phyloP scores from a whole-genome alignment of 805 yeast species.

The Henningerozyma blattae region DNA sequence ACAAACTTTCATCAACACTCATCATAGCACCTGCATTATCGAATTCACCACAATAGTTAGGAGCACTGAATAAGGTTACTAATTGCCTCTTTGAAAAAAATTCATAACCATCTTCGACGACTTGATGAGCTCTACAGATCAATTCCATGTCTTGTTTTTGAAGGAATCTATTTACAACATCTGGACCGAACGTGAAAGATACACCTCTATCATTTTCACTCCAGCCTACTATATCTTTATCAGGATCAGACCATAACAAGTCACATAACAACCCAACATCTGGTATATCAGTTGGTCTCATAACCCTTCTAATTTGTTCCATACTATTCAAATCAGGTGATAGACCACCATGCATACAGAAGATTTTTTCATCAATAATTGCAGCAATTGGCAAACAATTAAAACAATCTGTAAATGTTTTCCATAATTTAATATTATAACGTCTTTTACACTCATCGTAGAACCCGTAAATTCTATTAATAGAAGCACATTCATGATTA shows the following conservation, averaged over 20 bases:
- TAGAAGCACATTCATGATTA: slow-evolving; percentile 96
- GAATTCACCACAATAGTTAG: slow-evolving; percentile 97
- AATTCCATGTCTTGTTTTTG: slow-evolving; percentile 97
- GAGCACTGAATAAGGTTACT: slow-evolving; percentile 92
- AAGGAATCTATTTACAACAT: slow-evolving; percentile 88
- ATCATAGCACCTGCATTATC: slow-evolving; percentile 99
- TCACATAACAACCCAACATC: slow-evolving; percentile 96
- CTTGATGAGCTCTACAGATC: slow-evolving; percentile 98
- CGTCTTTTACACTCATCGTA: slow-evolving; percentile 98
- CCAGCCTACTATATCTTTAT: slow-evolving; percentile 97
- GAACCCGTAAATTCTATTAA: slow-evolving; percentile 94
- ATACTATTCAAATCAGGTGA: slow-evolving; percentile 94
- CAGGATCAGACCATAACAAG: slow-evolving; percentile 97
- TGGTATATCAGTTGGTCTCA: slow-evolving; percentile 99
- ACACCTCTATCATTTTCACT: slow-evolving; percentile 98
- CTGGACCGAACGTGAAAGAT: slow-evolving; percentile 99
- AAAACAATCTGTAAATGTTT: slow-evolving; percentile 96
- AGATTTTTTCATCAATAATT: slow-evolving; percentile 93
- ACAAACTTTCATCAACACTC: slow-evolving; percentile 92
- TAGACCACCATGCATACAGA: slow-evolving; percentile 98
- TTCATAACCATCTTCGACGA: slow-evolving; percentile 98
- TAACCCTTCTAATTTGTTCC: slow-evolving; percentile 97
- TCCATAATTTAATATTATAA: slow-evolving; percentile 96
- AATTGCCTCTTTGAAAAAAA: slow-evolving; percentile 92
- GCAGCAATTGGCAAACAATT: slow-evolving; percentile 98